Evolutionary conservation across 1,284 basidiomycete genomes (phyloP).

Genomic region (Irpex sp.): DNA sequence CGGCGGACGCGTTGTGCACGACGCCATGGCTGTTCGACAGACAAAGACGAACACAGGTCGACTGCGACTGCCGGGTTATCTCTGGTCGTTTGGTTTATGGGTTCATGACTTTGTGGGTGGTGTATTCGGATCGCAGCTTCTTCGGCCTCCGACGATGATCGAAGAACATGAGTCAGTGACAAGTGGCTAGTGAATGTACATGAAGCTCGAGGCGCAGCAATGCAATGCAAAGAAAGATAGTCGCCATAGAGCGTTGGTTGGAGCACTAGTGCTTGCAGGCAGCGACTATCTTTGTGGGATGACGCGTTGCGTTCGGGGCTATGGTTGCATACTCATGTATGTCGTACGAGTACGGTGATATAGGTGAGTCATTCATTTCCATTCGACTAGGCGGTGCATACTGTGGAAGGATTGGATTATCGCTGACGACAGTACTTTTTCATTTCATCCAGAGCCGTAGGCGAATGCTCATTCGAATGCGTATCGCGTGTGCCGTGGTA

Average conservation of each 20-base stretch:
- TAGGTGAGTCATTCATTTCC: neutral
- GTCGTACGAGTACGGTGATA: neutral
- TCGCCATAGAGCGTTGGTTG: neutral
- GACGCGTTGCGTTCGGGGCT: neutral
- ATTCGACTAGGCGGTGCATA: neutral
- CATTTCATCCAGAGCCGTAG: neutral
- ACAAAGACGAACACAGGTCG: neutral
- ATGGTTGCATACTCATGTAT: neutral
- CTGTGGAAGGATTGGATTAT: neutral
- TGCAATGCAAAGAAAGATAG: neutral
- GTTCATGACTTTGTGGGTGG: too few species aligned
- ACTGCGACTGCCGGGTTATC: too few species aligned
- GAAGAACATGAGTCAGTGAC: neutral
- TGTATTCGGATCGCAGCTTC: neutral
- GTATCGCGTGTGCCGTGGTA: neutral
- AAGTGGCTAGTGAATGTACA: neutral
- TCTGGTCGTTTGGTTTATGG: too few species aligned
- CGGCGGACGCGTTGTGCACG: slow-evolving; percentile 6
- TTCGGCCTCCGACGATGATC: neutral
- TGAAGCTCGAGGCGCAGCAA: neutral
- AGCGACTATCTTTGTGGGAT: neutral
- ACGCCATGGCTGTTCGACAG: neutral
- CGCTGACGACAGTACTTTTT: neutral
- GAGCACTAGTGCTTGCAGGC: neutral
- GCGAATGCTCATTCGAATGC: neutral